Evolutionary conservation across 2,329 filamentous ascomycete species (phyloP), one percentile per base, ranked within the genome.

Genomic region (Aspergillus uvarum): DNA sequence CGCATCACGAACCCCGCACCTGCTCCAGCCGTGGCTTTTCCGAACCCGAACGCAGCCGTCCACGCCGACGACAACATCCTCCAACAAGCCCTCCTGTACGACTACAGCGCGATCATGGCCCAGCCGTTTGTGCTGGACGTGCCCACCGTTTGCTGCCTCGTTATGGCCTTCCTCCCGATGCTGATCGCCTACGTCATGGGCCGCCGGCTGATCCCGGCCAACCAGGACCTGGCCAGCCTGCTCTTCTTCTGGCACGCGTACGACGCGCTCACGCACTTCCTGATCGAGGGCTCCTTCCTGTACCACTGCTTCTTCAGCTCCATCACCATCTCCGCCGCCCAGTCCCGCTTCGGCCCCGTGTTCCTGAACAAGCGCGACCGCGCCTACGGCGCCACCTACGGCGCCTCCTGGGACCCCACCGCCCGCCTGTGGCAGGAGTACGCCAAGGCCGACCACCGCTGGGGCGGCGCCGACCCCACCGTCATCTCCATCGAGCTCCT

Each of bases 211-310:
- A 80, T 89, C 26, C 85, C 80, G 1, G 35, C n/a, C 2, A 16
- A 32, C n/a, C 80, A 86, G 11, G 77, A 84, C 1, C 73, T 79
- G 42, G 84, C 87, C 58, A 91, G 92, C 63, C 80, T 90, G 72
- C 87, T 97, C 65, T 96, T 96, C 83, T 85, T 96, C 78, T 97
- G 94, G 94, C 93, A 97, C 80, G 84, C 91, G 42, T 96, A 96
- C 79, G 93, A 97, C 76, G 91, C 91, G 32, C 84, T 97, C 48
- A 94, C 93, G 70, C 95, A 99, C 80, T 87, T 96, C 77, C 82
- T 92, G 74, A 89, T 98, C 74, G 94, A 98, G 79, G 93, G 92
- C 56, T 89, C 87, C 70, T 98, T 92, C 77, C 86, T 97, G 24
- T 97, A 92, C 82, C 91, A 96, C 79, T 96, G 91, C 81, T 96